A percentile compares a stretch with the other conserved stretches of the same genome.
Evolutionary conservation across 805 yeast genomes (phyloP).

Genomic region (Ogataea wickerhamii): DNA sequence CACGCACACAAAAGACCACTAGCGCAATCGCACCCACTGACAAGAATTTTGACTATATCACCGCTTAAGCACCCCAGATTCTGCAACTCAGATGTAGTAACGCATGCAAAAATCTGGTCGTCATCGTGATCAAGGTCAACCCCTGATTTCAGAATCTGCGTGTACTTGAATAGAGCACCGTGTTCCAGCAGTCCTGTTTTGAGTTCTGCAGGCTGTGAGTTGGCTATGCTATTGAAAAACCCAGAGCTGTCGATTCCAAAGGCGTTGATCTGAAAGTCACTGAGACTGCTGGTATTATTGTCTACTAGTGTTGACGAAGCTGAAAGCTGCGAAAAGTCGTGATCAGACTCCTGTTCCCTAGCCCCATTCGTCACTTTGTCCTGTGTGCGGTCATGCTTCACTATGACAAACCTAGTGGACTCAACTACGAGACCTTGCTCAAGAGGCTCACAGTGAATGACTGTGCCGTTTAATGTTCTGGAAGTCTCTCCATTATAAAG

Average conservation of each 20-base stretch:
- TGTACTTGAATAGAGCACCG: slow-evolving; percentile 15
- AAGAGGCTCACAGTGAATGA: slow-evolving; percentile 67
- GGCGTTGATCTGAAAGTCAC: slow-evolving; percentile 14
- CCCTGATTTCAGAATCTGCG: slow-evolving; percentile 14
- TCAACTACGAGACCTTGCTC: slow-evolving; percentile 56
- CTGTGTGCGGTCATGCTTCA: slow-evolving; percentile 29
- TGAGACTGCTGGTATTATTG: not conserved
- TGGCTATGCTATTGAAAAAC: slow-evolving; percentile 5
- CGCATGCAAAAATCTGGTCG: slow-evolving; percentile 41
- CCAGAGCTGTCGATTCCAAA: slow-evolving; percentile 17
- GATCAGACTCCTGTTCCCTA: slow-evolving; percentile 8
- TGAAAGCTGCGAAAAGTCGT: slow-evolving; percentile 10
- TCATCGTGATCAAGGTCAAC: slow-evolving; percentile 37
- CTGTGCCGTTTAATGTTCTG: slow-evolving; percentile 44
- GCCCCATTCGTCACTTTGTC: slow-evolving; percentile 6
- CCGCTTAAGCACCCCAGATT: slow-evolving; percentile 66
- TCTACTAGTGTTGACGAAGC: slow-evolving; percentile 10
- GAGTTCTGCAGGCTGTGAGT: slow-evolving; percentile 11
- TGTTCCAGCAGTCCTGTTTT: slow-evolving; percentile 7
- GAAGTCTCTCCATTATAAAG: slow-evolving; percentile 42
- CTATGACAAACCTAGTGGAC: slow-evolving; percentile 52
- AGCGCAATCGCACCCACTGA: slow-evolving; percentile 14
- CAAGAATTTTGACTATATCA: slow-evolving; percentile 46
- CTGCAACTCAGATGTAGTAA: slow-evolving; percentile 49
- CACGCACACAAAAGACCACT: slow-evolving; percentile 19